Evolutionary conservation across 2,329 filamentous ascomycete genomes (phyloP).

Genomic region (Neophaeococcomyces aloes): DNA sequence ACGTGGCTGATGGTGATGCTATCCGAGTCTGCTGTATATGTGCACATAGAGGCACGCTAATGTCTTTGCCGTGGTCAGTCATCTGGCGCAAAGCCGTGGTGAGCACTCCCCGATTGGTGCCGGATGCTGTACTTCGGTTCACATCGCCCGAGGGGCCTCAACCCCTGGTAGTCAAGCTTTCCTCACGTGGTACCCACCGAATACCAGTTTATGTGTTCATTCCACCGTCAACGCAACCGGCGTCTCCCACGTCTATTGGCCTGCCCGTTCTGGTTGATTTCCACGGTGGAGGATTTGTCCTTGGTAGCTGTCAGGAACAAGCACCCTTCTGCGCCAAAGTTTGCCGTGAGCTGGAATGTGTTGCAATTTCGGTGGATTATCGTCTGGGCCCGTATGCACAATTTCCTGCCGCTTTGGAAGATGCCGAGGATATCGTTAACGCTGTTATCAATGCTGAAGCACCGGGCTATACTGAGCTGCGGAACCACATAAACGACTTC

Average conservation of each 20-base stretch:
- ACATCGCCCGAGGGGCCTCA: slow-evolving; percentile 20
- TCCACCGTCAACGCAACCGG: slow-evolving; percentile 9
- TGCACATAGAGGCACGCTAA: neutral
- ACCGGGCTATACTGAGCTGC: slow-evolving; percentile 12
- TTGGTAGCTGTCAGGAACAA: slow-evolving; percentile 24
- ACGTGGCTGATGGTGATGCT: no score
- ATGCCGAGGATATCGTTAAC: slow-evolving; percentile 37
- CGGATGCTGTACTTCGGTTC: slow-evolving; percentile 16
- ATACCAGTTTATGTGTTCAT: slow-evolving; percentile 22
- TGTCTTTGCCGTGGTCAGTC: neutral
- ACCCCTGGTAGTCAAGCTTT: slow-evolving; percentile 18
- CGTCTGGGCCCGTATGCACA: slow-evolving; percentile 38
- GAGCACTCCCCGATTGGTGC: slow-evolving; percentile 17
- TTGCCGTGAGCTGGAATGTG: slow-evolving; percentile 29
- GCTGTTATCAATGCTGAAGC: slow-evolving; percentile 29
- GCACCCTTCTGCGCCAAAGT: slow-evolving; percentile 39
- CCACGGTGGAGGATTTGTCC: slow-evolving; percentile 21
- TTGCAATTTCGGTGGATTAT: slow-evolving; percentile 40
- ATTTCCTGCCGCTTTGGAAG: slow-evolving; percentile 39
- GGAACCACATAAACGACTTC: slow-evolving; percentile 14
- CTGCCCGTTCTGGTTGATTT: slow-evolving; percentile 21
- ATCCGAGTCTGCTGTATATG: no score
- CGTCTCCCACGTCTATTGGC: neutral
- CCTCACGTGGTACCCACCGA: slow-evolving; percentile 16
- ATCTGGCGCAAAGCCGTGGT: slow-evolving; percentile 21